Evolutionary conservation across 768 basidiomycete species (phyloP), one percentile per base, ranked within the genome.

Genomic region (Daedaleopsis nitida): DNA sequence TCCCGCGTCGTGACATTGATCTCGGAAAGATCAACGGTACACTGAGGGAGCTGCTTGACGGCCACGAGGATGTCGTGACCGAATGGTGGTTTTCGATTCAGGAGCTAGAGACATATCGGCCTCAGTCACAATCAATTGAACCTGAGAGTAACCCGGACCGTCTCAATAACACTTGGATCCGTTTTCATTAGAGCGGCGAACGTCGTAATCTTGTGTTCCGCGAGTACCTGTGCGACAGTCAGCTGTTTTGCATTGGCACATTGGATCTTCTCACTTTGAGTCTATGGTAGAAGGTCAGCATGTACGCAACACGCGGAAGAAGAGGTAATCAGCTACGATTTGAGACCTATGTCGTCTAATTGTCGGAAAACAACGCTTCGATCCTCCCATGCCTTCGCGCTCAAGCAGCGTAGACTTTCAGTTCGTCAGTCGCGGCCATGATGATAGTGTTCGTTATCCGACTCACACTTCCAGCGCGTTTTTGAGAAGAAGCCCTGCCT

Each of bases 351-450:
- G n/a, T 87, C 85, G 37, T 91, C 87, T 52, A 98, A 81, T 72
- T 98, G 96, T 14, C 90, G 83, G 56, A 98, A 81, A 8, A 96
- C 89, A 14, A 87, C 77, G 5, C 94, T 86, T 19, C 91, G 78
- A 68, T 94, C 89, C 68, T 98, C 96, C 96, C 96, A 98, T 45
- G 93, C 88, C 67, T 89, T 94, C 5, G 92, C 92, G 55, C 79
- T 82, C 39, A 98, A 69, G 65, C 87, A 90, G 12, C 96, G 87
- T 24, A 89, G 73, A 32, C 94, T 93, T 50, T 9, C 19, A 48
- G 24, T n/a, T 2, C 1, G 21, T 55, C 11, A 65, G 17, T 8
- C 17, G 13, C 1, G 27, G 5, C 23, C 17, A n/a, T 17, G 19
- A 14, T n/a, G 27, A 24, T 17, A 23, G 32, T 39, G 21, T 3